A percentile compares a stretch with the other conserved stretches of the same genome.
These are phyloP conservation scores for Pythium coloratum DNA, from an alignment of 352 stramenopile genomes.

Conservation along the genomic window DNA sequence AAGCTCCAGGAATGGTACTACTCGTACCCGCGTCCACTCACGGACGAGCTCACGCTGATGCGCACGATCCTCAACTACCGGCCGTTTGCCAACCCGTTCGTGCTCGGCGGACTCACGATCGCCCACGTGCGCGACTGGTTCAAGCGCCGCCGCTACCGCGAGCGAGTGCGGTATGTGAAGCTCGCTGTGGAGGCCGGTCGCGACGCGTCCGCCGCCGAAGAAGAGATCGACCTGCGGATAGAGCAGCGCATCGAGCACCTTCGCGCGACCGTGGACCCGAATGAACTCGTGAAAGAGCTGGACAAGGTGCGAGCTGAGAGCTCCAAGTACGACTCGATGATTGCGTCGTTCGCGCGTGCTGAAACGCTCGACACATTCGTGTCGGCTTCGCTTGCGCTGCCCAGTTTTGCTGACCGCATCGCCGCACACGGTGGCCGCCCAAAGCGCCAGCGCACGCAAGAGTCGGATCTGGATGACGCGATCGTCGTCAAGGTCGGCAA, in stretches of 20 bases:
- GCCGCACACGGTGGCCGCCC: conserved; percentile 25
- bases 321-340: conserved; percentile 65
- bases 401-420: conserved; percentile 44
- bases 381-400: conserved; percentile 50
- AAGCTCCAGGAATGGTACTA: conserved; percentile 88
- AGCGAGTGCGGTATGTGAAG: conserved; percentile 78
- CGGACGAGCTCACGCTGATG: conserved; percentile 84
- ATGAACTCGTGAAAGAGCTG: conserved; percentile 80
- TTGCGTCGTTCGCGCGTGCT: conserved; percentile 57
- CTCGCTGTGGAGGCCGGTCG: conserved; percentile 64
- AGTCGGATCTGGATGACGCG: conserved; percentile 65
- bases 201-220: conserved; percentile 58
- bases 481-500: conserved; percentile 66
- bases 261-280: conserved; percentile 61
- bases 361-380: conserved; percentile 62
- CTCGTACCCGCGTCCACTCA: conserved; percentile 69
- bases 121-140: conserved; percentile 84
- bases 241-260: conserved; percentile 78
- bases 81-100: conserved; percentile 70
- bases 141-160: conserved; percentile 77
- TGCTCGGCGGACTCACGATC: conserved; percentile 57
- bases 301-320: conserved; percentile 68
- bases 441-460: conserved; percentile 64
- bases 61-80: conserved; percentile 82
- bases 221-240: conserved; percentile 77